Percentiles rank a stretch among this genome's conserved stretches.
phyloP scores from a whole-genome alignment of 176 grass and related monocot genomes.

The Bolboschoenus planiculmis region DNA sequence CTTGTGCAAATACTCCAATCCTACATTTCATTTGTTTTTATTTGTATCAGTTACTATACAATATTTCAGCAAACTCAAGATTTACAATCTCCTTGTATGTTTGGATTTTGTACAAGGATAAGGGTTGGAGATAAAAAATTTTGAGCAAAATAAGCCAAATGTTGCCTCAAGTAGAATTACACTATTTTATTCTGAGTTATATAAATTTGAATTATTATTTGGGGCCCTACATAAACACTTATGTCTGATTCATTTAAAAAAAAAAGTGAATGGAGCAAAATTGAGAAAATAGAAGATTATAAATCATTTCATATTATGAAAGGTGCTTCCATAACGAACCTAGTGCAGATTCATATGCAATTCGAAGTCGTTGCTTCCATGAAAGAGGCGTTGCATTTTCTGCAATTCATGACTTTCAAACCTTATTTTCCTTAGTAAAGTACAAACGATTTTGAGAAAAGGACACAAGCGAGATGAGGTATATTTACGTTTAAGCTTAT shows the following conservation, averaged over 20 bases:
- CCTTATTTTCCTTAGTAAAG: too few species aligned
- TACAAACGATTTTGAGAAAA: not conserved
- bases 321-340: not conserved
- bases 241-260: not conserved
- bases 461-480: not conserved
- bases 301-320: too few species aligned
- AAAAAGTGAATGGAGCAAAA: not conserved
- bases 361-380: not conserved
- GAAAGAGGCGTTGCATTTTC: not conserved
- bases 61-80: not conserved
- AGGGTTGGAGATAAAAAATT: too few species aligned
- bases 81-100: too few species aligned
- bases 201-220: not conserved
- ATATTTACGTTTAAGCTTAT: not conserved
- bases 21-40: conserved; percentile 1
- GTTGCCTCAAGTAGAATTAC: not conserved
- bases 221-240: not conserved
- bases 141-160: not conserved
- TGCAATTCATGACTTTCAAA: not conserved
- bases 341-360: not conserved
- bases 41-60: not conserved
- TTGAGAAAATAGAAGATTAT: not conserved
- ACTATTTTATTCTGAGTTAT: not conserved
- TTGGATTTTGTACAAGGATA: too few species aligned
- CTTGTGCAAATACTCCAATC: not conserved